A percentile compares a stretch with the other conserved stretches of the same genome.
phyloP scores from a whole-genome alignment of 2,329 filamentous ascomycete genomes.

The Trichothecium roseum region DNA sequence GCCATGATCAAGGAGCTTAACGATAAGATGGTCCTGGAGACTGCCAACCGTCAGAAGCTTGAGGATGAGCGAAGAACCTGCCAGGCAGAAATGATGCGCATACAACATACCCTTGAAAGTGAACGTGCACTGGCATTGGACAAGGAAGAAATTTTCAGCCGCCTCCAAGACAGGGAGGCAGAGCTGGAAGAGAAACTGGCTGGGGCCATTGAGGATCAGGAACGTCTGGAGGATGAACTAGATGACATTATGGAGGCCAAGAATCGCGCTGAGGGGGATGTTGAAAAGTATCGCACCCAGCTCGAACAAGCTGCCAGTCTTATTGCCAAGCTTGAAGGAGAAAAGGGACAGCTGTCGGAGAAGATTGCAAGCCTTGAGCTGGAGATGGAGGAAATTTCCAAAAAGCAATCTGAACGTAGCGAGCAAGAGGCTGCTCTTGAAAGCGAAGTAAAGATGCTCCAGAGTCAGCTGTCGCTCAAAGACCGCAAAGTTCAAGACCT shows the following conservation, averaged over 20 bases:
- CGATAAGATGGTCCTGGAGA: slow-evolving; percentile 69
- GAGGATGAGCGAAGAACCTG: slow-evolving; percentile 87
- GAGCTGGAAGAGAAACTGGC: slow-evolving; percentile 90
- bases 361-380: slow-evolving; percentile 60
- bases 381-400: slow-evolving; percentile 60
- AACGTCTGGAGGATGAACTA: slow-evolving; percentile 84
- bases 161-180: slow-evolving; percentile 82
- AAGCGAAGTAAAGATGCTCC: slow-evolving; percentile 81
- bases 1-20: slow-evolving; percentile 86
- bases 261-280: slow-evolving; percentile 76
- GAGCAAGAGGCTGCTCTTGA: slow-evolving; percentile 66
- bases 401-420: slow-evolving; percentile 61
- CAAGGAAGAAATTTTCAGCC: slow-evolving; percentile 98
- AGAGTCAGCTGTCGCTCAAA: slow-evolving; percentile 80
- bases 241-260: slow-evolving; percentile 83
- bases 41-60: slow-evolving; percentile 62
- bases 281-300: slow-evolving; percentile 67
- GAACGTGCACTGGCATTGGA: slow-evolving; percentile 92
- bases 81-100: slow-evolving; percentile 75
- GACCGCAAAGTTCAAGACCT: slow-evolving; percentile 84
- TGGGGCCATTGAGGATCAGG: slow-evolving; percentile 87
- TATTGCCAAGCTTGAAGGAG: slow-evolving; percentile 74
- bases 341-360: slow-evolving; percentile 65
- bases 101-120: slow-evolving; percentile 90
- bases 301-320: slow-evolving; percentile 86